phyloP scores from a whole-genome alignment of 208 protist genomes.

The Leishmania tropica region DNA sequence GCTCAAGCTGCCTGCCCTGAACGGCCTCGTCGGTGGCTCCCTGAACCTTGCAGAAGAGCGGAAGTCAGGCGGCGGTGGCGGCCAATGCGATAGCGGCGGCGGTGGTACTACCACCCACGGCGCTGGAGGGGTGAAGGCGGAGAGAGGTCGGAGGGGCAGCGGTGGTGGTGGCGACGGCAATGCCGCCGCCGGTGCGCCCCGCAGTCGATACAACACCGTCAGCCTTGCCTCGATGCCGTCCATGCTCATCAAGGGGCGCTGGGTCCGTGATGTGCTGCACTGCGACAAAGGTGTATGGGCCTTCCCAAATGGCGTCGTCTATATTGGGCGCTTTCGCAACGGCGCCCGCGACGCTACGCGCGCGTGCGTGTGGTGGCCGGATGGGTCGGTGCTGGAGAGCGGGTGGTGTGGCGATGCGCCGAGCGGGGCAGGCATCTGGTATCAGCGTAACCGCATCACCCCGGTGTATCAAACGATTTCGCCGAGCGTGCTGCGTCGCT shows the following conservation, averaged over 20 bases:
- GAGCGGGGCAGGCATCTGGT: constrained; percentile 58
- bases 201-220: neutral
- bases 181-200: neutral
- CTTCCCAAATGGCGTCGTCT: constrained; percentile 79
- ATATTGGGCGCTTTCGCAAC: constrained; percentile 64
- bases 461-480: constrained; percentile 46
- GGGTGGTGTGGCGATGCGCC: constrained; percentile 64
- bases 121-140: neutral
- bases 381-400: constrained; percentile 78
- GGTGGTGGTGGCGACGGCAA: neutral
- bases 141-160: neutral
- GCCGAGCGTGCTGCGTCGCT: constrained; percentile 18
- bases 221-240: constrained; percentile 21
- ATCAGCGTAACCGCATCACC: constrained; percentile 50
- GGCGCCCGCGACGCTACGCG: constrained; percentile 38
- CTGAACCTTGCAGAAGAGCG: constrained; percentile 17
- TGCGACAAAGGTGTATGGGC: constrained; percentile 63
- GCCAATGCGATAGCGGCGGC: neutral
- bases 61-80: constrained; percentile 2
- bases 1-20: constrained; percentile 52
- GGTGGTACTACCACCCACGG: neutral
- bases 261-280: constrained; percentile 64
- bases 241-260: constrained; percentile 66
- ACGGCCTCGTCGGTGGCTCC: constrained; percentile 22
- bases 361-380: constrained; percentile 59